A percentile compares a stretch with the other conserved stretches of the same genome.
These are phyloP conservation scores for Gossypium herbaceum DNA, from an alignment of 345 rosid genomes.

Conservation along the genomic window DNA sequence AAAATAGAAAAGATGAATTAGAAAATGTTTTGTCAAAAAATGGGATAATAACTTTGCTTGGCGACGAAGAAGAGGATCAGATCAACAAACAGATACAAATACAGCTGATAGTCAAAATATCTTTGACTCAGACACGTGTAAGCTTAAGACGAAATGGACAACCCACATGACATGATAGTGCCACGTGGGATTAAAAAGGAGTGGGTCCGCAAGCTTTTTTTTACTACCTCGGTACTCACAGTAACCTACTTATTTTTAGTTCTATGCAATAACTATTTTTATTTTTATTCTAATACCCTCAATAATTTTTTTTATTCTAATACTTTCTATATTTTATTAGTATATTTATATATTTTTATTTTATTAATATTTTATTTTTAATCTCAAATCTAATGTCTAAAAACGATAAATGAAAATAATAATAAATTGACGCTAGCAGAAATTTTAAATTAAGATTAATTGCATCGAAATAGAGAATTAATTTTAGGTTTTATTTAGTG, in stretches of 20 bases:
- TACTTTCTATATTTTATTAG: neutral
- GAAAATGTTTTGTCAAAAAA: neutral
- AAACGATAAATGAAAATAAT: too few species aligned
- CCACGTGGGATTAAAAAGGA: neutral
- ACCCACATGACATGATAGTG: neutral
- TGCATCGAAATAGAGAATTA: too few species aligned
- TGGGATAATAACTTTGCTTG: neutral
- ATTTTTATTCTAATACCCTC: neutral
- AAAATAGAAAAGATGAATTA: neutral
- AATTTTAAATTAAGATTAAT: too few species aligned
- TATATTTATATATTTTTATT: neutral
- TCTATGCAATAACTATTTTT: neutral
- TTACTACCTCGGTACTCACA: slow-evolving; percentile 3
- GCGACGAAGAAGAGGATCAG: neutral
- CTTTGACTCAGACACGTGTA: neutral
- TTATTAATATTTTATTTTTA: too few species aligned
- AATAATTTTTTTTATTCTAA: neutral
- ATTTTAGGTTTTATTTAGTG: too few species aligned
- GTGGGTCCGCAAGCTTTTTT: neutral
- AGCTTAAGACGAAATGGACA: neutral
- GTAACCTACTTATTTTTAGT: neutral
- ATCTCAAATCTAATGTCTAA: too few species aligned
- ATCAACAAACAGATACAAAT: too few species aligned
- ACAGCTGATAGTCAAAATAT: neutral
- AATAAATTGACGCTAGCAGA: too few species aligned